Percentiles rank a stretch among this genome's conserved stretches.
Evolutionary conservation across 352 stramenopile genomes (phyloP).

Genomic region (Pythium myriotylum): DNA sequence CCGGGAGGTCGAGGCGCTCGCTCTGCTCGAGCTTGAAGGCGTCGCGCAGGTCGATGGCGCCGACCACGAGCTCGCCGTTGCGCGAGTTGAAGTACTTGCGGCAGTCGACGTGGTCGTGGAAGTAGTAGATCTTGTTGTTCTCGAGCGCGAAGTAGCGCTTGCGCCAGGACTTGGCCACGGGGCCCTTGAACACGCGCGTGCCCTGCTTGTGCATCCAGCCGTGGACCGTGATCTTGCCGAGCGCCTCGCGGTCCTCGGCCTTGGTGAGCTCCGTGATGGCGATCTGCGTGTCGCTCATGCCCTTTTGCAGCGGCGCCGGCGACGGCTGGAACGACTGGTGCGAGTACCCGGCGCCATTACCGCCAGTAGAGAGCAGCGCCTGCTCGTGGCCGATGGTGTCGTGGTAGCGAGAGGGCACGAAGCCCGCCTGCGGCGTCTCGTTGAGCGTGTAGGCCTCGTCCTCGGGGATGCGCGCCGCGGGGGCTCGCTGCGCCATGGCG

Average conservation of each 20-base stretch:
- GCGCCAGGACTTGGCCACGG: conserved; percentile 88
- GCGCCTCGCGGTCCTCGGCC: conserved; percentile 40
- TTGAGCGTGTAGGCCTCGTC: conserved; percentile 29
- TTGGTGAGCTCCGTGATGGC: conserved; percentile 75
- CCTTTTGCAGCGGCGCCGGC: conserved; percentile 11
- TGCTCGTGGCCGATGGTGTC: conserved; percentile 12
- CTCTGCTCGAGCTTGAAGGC: conserved; percentile 84
- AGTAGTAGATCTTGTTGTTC: conserved; percentile 90
- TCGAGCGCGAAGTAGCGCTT: conserved; percentile 86
- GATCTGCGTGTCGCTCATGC: conserved; percentile 44
- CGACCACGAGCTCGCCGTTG: conserved; percentile 79
- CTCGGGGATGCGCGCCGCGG: conserved; percentile 20
- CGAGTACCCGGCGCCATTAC: too few relatives aligned
- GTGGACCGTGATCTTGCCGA: conserved; percentile 82
- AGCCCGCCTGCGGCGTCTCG: conserved; percentile 15
- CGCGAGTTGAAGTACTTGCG: conserved; percentile 87
- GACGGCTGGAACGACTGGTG: conserved; percentile 26
- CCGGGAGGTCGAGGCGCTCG: conserved; percentile 77
- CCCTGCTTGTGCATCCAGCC: conserved; percentile 91
- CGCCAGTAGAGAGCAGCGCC: not conserved
- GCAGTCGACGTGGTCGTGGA: conserved; percentile 84
- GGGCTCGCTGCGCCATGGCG: conserved; percentile 17
- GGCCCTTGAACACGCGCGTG: conserved; percentile 85
- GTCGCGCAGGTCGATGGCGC: conserved; percentile 83
- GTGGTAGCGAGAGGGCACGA: conserved; percentile 3